Conservation (phyloP, 805 yeast species). For the Metschnikowia cerradonensis region DNA sequence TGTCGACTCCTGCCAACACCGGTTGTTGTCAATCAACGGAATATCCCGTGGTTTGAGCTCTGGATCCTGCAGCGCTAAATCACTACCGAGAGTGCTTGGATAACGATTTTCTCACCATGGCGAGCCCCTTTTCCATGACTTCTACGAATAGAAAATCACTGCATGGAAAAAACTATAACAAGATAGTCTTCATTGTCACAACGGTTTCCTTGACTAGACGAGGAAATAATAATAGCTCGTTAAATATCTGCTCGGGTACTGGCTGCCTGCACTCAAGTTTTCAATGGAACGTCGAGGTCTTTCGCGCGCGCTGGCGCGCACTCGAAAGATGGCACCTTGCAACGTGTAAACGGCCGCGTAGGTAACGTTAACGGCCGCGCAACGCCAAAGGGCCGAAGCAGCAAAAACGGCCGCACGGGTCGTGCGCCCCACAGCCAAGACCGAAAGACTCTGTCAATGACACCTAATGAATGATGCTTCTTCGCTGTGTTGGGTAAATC, state of each 20-base stretch:
- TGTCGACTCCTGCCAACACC: background rate
- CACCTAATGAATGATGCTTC: too few species aligned
- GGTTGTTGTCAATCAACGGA: background rate
- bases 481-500: too few species aligned
- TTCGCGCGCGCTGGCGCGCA: background rate
- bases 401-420: background rate
- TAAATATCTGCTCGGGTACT: background rate
- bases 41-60: background rate
- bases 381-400: background rate
- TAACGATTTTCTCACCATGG: background rate
- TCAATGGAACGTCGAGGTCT: background rate
- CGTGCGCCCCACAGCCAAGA: background rate
- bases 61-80: background rate
- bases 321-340: background rate
- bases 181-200: background rate
- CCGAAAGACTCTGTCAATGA: too few species aligned
- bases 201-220: too few species aligned
- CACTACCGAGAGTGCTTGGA: background rate
- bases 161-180: background rate
- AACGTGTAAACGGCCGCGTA: background rate
- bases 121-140: background rate
- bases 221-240: background rate
- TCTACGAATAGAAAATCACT: background rate
- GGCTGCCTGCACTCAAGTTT: background rate
- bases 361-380: background rate